Base-by-base conservation (phyloP, 441 rosid species). In the Adansonia grandidieri region DNA sequence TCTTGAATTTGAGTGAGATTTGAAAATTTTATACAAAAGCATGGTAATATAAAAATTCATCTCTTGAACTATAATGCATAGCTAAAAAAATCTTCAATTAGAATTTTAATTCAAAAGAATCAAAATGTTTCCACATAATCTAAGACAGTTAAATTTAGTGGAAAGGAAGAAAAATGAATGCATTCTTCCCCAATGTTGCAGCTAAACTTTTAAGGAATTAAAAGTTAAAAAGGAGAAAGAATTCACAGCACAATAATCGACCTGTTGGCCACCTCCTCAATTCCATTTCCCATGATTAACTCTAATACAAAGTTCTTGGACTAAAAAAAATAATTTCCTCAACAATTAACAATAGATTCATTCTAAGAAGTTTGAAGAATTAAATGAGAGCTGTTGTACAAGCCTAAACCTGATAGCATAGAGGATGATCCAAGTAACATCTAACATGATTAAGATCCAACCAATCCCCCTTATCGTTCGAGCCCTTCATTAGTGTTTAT, bases 121-220 rank as follows among this genome's bases (percentile, higher is more conserved):
- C 47, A 24, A 24, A 61, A 15, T 10, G 28, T 51, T 51, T 32
- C 47, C 45, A 51, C 72, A 28, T 9, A 24, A 20, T 69, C 22
- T 22, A 69, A 48, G 57, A 48, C 53, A 1, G 9, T 67, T 67
- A 17, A 19, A 67, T 44, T 22, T 9, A 48, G 2, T 14, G 74
- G 17, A 64, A 64, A 15, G 13, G 42, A n/a, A 37, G 7, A 13
- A 50, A 70, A 70, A 14, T 11, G 71, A 69, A 20, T 13, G 19
- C 45, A 71, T 71, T 28, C 57, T 71, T 14, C 28, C 60, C 45
- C 6, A 70, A 24, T 50, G 45, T 24, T 70, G 22, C 61, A 51
- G 56, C 61, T 24, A 51, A 13, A 28, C 13, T 32, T 20, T 37
- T 24, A 28, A 28, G 9, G 17, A 62, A 28, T 13, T 13, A 28